phyloP scores from a whole-genome alignment of 306 rosid genomes.

The Styphnolobium japonicum region DNA sequence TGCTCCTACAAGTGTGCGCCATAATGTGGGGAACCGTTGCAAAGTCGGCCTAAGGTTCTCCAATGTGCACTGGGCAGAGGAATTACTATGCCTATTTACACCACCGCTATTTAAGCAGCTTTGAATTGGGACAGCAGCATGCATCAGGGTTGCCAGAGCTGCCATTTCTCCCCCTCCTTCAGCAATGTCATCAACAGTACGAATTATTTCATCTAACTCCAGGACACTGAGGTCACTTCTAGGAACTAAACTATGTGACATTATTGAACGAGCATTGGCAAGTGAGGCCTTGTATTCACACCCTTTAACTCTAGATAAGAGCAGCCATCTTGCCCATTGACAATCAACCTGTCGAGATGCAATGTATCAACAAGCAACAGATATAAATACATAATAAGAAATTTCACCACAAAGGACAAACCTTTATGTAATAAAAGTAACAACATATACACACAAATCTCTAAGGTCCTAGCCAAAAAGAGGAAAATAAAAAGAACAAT shows the following conservation, averaged over 20 bases:
- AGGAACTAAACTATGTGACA: slow-evolving; percentile 60
- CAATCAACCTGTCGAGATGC: slow-evolving; percentile 68
- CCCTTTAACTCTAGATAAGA: slow-evolving; percentile 78
- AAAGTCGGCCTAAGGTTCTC: slow-evolving; percentile 88
- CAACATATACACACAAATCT: neutral
- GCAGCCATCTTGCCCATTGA: slow-evolving; percentile 95
- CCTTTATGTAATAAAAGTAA: neutral
- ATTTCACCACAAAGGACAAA: neutral
- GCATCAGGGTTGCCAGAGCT: slow-evolving; percentile 90
- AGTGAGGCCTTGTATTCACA: slow-evolving; percentile 83
- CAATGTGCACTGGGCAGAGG: slow-evolving; percentile 90
- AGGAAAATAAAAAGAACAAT: neutral
- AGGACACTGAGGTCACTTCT: slow-evolving; percentile 59
- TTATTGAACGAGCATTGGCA: slow-evolving; percentile 78
- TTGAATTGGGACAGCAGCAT: slow-evolving; percentile 74
- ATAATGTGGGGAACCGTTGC: slow-evolving; percentile 81
- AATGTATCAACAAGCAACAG: slow-evolving; percentile 30
- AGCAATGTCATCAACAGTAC: slow-evolving; percentile 93
- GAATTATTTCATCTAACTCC: slow-evolving; percentile 79
- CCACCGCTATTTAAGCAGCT: slow-evolving; percentile 83
- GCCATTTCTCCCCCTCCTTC: slow-evolving; percentile 99
- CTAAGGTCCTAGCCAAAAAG: neutral
- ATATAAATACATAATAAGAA: slow-evolving; percentile 9
- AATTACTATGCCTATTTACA: slow-evolving; percentile 69
- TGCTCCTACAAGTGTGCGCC: slow-evolving; percentile 77